These are phyloP conservation scores for Linum trigynum DNA, from an alignment of 345 rosid genomes.

Conservation along the genomic window DNA sequence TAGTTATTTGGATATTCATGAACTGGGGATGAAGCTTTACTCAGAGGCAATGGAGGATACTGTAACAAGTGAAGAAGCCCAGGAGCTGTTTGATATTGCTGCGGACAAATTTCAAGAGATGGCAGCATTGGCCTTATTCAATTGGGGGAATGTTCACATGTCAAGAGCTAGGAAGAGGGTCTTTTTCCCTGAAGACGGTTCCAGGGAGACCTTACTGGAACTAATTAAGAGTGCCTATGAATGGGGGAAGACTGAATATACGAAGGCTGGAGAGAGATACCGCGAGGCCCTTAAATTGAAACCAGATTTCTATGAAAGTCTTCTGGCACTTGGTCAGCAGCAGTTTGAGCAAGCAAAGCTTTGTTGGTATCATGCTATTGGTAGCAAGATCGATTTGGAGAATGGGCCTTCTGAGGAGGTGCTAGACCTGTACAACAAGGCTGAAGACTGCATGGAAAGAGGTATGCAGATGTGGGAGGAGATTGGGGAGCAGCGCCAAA, in stretches of 20 bases:
- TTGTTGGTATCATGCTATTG: slow-evolving; percentile 79
- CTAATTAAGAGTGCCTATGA: slow-evolving; percentile 48
- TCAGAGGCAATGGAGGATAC: slow-evolving; percentile 92
- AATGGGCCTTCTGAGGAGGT: slow-evolving; percentile 67
- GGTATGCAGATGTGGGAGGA: slow-evolving; percentile 99
- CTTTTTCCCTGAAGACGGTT: slow-evolving; percentile 52
- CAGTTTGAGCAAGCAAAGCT: slow-evolving; percentile 96
- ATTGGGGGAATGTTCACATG: slow-evolving; percentile 96
- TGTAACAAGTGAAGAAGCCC: slow-evolving; percentile 77
- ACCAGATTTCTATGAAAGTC: slow-evolving; percentile 85
- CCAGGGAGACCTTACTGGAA: slow-evolving; percentile 48
- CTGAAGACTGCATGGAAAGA: slow-evolving; percentile 92
- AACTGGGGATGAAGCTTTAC: slow-evolving; percentile 82
- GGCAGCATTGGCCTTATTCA: slow-evolving; percentile 87
- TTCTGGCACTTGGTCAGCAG: slow-evolving; percentile 92
- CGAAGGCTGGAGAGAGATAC: slow-evolving; percentile 62
- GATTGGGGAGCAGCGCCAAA: slow-evolving; percentile 73
- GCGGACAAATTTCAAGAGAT: slow-evolving; percentile 95
- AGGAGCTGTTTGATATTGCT: slow-evolving; percentile 72
- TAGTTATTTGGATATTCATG: slow-evolving; percentile 87
- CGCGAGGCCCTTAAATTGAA: slow-evolving; percentile 70
- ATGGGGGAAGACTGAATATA: slow-evolving; percentile 73
- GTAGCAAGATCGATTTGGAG: slow-evolving; percentile 52
- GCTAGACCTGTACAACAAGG: slow-evolving; percentile 82
- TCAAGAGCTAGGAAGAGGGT: slow-evolving; percentile 76